Percentiles rank a stretch among this genome's conserved stretches.
phyloP scores from a whole-genome alignment of 371 early-diverging fungal genomes.

The Furculomyces boomerangus region DNA sequence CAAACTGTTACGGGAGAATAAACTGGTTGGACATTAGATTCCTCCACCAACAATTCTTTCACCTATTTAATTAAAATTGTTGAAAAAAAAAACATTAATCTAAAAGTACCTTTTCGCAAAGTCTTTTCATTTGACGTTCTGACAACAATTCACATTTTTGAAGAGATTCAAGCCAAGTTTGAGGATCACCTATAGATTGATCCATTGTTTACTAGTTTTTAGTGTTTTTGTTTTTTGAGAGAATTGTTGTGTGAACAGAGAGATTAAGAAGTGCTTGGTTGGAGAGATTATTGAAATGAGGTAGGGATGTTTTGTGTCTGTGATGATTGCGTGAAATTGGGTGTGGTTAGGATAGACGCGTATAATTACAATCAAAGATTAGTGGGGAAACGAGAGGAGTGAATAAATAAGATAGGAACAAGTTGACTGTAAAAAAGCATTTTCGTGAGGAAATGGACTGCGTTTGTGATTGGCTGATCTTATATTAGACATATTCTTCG shows the following conservation, averaged over 20 bases:
- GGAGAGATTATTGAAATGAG: too few relatives aligned
- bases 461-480: too few relatives aligned
- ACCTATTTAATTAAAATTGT: slow-evolving; percentile 30
- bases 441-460: too few relatives aligned
- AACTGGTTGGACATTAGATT: slow-evolving; percentile 92
- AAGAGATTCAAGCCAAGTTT: slow-evolving; percentile 68
- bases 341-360: too few relatives aligned
- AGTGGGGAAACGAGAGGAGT: too few relatives aligned
- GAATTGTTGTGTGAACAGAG: not conserved
- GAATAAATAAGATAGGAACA: too few relatives aligned
- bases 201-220: slow-evolving; percentile 7
- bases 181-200: slow-evolving; percentile 10
- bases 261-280: too few relatives aligned
- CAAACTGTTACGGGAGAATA: slow-evolving; percentile 91
- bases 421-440: too few relatives aligned
- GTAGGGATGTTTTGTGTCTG: too few relatives aligned
- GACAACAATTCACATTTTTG: slow-evolving; percentile 79
- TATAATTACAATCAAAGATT: too few relatives aligned
- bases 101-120: slow-evolving; percentile 63
- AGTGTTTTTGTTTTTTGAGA: not conserved
- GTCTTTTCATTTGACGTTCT: slow-evolving; percentile 82
- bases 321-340: too few relatives aligned
- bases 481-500: too few relatives aligned
- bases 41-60: slow-evolving; percentile 80
- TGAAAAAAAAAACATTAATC: not conserved